A percentile compares a stretch with the other conserved stretches of the same genome.
phyloP scores from a whole-genome alignment of 2,329 filamentous ascomycete genomes.

The Fusarium sp. region DNA sequence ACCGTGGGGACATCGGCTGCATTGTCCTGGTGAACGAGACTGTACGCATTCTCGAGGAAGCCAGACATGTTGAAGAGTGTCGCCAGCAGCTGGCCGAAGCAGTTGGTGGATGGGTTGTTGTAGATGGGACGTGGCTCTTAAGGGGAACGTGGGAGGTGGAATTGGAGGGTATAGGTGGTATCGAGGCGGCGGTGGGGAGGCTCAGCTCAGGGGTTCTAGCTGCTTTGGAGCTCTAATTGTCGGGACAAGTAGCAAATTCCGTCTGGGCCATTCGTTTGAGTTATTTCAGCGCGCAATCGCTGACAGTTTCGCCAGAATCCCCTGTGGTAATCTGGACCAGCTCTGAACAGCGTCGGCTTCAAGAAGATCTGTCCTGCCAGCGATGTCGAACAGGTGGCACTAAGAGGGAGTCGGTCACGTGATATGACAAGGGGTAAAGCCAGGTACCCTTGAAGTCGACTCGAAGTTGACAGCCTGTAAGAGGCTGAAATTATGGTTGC shows the following conservation, averaged over 20 bases:
- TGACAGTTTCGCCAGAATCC: slow-evolving; percentile 46
- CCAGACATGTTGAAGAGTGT: slow-evolving; percentile 78
- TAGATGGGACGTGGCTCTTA: slow-evolving; percentile 47
- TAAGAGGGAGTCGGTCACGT: slow-evolving; percentile 50
- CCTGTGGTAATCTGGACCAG: slow-evolving; percentile 46
- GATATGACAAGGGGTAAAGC: slow-evolving; percentile 36
- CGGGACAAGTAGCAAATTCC: slow-evolving; percentile 39
- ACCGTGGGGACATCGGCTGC: slow-evolving; percentile 88
- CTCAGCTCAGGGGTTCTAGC: slow-evolving; percentile 47
- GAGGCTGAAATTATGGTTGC: no score
- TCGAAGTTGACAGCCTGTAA: no score
- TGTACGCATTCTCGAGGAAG: slow-evolving; percentile 95
- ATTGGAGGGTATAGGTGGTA: slow-evolving; percentile 44
- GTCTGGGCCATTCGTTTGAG: slow-evolving; percentile 48
- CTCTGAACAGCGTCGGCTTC: slow-evolving; percentile 48
- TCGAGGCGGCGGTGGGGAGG: slow-evolving; percentile 50
- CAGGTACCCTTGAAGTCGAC: background rate
- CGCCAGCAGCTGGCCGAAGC: slow-evolving; percentile 39
- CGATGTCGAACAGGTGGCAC: slow-evolving; percentile 55
- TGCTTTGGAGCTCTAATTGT: slow-evolving; percentile 42
- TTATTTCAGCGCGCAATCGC: slow-evolving; percentile 45
- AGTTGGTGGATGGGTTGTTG: slow-evolving; percentile 39
- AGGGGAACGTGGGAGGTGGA: slow-evolving; percentile 40
- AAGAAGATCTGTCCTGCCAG: slow-evolving; percentile 54
- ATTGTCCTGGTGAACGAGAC: slow-evolving; percentile 97